phyloP scores from a whole-genome alignment of 23 red algal species.

The Gracilaria vermiculophylla region DNA sequence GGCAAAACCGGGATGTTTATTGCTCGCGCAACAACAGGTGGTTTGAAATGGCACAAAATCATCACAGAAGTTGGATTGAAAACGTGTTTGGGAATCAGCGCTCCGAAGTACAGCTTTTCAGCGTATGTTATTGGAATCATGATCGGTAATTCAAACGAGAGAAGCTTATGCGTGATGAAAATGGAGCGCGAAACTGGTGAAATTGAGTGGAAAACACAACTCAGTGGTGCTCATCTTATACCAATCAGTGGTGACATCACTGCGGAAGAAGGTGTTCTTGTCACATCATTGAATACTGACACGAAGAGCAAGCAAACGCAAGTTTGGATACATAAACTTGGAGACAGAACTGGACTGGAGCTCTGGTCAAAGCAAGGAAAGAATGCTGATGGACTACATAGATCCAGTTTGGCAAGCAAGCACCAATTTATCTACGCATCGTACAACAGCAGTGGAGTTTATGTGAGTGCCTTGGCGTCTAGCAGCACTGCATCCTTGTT shows the following conservation, averaged over 20 bases:
- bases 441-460: not conserved
- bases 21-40: not conserved
- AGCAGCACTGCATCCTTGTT: not conserved
- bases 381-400: not conserved
- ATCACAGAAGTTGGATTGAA: not conserved
- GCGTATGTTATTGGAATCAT: not conserved
- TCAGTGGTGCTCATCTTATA: not conserved
- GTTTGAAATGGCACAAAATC: not conserved
- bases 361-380: not conserved
- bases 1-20: not conserved
- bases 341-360: not conserved
- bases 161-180: not conserved
- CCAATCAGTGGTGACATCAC: not conserved
- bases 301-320: not conserved
- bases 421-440: not conserved
- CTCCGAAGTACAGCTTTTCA: not conserved
- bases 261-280: not conserved
- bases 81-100: not conserved
- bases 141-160: not conserved
- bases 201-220: not conserved
- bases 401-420: not conserved
- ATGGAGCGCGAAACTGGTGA: not conserved
- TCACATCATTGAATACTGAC: not conserved
- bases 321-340: slow-evolving; percentile 7
- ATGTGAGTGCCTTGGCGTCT: not conserved